Evolutionary conservation across 2,329 filamentous ascomycete species (phyloP).

Genomic region (Claviceps lovelessii): DNA sequence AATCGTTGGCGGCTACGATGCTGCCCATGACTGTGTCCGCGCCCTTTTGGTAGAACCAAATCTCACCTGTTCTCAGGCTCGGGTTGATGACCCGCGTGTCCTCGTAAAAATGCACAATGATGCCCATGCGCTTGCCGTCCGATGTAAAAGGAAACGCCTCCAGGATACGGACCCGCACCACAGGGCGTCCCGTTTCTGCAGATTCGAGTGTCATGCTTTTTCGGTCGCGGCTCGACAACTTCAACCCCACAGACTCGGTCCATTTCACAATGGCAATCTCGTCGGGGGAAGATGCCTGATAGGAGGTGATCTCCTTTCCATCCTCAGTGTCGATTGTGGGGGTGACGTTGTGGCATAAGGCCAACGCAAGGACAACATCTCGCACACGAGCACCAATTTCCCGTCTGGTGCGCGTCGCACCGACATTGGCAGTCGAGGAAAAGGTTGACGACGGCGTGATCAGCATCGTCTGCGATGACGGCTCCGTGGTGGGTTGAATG

Average conservation of each 20-base stretch:
- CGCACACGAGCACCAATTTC: conserved; percentile 90
- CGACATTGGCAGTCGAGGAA: conserved; percentile 41
- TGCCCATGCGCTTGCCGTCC: conserved; percentile 95
- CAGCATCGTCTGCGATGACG: conserved; percentile 34
- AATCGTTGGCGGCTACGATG: conserved; percentile 92
- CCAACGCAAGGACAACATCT: conserved; percentile 82
- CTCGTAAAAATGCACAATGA: conserved; percentile 75
- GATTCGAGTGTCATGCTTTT: conserved; percentile 73
- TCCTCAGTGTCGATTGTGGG: conserved; percentile 66
- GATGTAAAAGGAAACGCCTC: conserved; percentile 97
- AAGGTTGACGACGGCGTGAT: conserved; percentile 65
- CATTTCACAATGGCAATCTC: conserved; percentile 96
- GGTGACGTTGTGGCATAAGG: conserved; percentile 93
- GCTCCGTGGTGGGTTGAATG: conserved; percentile 30
- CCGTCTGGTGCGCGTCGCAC: conserved; percentile 68
- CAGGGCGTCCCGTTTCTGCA: conserved; percentile 53
- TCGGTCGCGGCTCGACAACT: conserved; percentile 72
- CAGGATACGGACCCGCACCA: conserved; percentile 76
- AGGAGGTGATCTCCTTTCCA: conserved; percentile 63
- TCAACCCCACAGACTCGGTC: conserved; percentile 83
- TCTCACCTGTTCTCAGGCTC: conserved; percentile 51
- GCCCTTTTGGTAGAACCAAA: conserved; percentile 98
- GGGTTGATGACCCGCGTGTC: conserved; percentile 32
- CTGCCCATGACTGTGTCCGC: conserved; percentile 96
- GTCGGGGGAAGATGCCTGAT: conserved; percentile 93